Percentiles rank a stretch among this genome's conserved stretches.
These are phyloP conservation scores for Mycena sp. DNA, from an alignment of 1,284 basidiomycete species.

Conservation along the genomic window DNA sequence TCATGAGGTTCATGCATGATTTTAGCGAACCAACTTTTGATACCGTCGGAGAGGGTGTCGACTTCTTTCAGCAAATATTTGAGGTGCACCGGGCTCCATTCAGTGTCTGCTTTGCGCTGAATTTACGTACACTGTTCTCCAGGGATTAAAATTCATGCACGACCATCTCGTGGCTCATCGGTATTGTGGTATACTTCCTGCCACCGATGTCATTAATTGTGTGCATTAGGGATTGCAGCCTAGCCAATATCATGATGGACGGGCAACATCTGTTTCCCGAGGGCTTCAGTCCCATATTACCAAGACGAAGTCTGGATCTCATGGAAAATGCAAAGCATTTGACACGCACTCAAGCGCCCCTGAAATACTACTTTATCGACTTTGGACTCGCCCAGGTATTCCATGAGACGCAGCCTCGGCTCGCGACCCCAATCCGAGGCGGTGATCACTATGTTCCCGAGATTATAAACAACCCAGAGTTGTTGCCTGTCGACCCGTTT, in stretches of 20 bases:
- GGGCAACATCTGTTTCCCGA: background rate
- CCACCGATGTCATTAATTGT: too few species aligned
- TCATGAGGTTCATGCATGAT: conserved; percentile 43
- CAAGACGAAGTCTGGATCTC: background rate
- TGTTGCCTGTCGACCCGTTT: background rate
- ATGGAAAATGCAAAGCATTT: background rate
- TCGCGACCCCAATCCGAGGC: background rate
- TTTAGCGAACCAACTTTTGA: conserved; percentile 39
- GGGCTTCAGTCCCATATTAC: background rate
- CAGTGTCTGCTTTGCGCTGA: background rate
- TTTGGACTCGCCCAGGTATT: background rate
- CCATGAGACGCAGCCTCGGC: background rate
- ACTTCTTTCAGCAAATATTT: conserved; percentile 46
- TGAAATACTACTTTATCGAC: conserved; percentile 11
- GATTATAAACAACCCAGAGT: background rate
- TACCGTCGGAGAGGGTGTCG: conserved; percentile 45
- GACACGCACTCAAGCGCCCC: background rate
- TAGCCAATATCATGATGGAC: conserved; percentile 2
- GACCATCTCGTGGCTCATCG: too few species aligned
- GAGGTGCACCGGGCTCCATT: conserved; percentile 37
- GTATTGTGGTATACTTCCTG: too few species aligned
- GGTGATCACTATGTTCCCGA: background rate
- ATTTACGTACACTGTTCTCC: too few species aligned
- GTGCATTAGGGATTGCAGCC: conserved; percentile 4
- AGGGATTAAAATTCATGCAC: conserved; percentile 22